Evolutionary conservation across 2,329 filamentous ascomycete genomes (phyloP).

Genomic region (Fusarium kyushuense): DNA sequence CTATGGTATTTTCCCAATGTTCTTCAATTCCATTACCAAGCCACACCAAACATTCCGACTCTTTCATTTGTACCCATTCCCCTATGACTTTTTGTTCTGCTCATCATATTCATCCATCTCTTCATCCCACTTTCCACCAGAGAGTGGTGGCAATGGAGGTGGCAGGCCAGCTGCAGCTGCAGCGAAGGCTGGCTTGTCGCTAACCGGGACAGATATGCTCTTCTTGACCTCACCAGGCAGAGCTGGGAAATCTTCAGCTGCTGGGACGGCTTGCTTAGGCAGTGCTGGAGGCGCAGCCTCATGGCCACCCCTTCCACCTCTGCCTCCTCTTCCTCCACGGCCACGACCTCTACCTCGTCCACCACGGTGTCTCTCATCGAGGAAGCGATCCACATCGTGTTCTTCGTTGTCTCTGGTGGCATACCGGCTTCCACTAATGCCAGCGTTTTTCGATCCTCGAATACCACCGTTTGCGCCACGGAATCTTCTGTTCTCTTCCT

Average conservation of each 20-base stretch:
- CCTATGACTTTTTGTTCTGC: conserved; percentile 43
- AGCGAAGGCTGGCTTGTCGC: conserved; percentile 48
- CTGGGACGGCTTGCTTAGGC: conserved; percentile 46
- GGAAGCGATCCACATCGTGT: conserved; percentile 53
- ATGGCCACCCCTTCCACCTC: conserved; percentile 51
- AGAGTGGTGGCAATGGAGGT: conserved; percentile 48
- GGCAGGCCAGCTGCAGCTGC: conserved; percentile 47
- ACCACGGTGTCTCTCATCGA: conserved; percentile 53
- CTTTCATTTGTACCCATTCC: neutral
- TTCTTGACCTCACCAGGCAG: conserved; percentile 50
- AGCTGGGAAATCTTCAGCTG: conserved; percentile 54
- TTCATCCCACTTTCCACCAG: conserved; percentile 66
- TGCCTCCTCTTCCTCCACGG: conserved; percentile 52
- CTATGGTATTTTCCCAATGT: conserved; percentile 41
- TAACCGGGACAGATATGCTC: conserved; percentile 20
- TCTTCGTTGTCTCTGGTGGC: conserved; percentile 52
- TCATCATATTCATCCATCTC: conserved; percentile 67
- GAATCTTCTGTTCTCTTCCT: conserved; percentile 59
- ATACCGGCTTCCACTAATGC: conserved; percentile 59
- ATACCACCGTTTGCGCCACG: conserved; percentile 58
- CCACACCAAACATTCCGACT: conserved; percentile 7
- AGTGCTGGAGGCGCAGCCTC: conserved; percentile 39
- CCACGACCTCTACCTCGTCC: conserved; percentile 51
- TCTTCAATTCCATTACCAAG: conserved; percentile 17
- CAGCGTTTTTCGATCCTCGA: conserved; percentile 54